Conservation (phyloP, 768 basidiomycete genomes). For the Pisolithus sp. region DNA sequence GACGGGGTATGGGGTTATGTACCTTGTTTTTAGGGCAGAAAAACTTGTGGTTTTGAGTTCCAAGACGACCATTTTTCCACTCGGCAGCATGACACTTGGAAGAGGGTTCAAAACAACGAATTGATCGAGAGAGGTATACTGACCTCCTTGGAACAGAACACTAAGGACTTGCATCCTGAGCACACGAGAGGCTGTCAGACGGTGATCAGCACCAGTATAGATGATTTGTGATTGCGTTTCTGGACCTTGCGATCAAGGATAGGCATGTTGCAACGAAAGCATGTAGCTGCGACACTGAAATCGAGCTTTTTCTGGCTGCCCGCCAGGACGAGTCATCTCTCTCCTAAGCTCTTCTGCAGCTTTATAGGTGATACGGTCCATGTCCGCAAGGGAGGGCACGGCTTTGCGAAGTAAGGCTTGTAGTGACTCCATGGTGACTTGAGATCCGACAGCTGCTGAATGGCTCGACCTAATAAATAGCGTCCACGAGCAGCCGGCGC, state of each 20-base stretch:
- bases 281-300: conserved; percentile 17
- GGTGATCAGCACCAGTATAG: not conserved
- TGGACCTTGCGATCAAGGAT: conserved; percentile 18
- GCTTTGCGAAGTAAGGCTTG: conserved; percentile 4
- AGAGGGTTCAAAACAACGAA: conserved; percentile 1
- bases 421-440: conserved; percentile 10
- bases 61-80: conserved; percentile 28
- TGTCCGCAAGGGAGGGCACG: conserved; percentile 19
- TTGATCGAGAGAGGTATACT: not conserved
- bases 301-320: conserved; percentile 24
- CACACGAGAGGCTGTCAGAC: conserved; percentile 21
- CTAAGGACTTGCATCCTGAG: conserved; percentile 22
- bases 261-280: conserved; percentile 16
- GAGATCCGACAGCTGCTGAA: not conserved
- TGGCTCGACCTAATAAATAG: no score
- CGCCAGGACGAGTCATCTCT: conserved; percentile 21
- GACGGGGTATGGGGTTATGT: conserved; percentile 1
- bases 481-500: no score
- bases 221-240: not conserved
- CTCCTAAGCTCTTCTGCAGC: conserved; percentile 23
- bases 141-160: conserved; percentile 27
- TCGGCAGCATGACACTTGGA: conserved; percentile 30
- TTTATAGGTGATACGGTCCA: conserved; percentile 22
- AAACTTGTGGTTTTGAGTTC: conserved; percentile 26
- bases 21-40: conserved; percentile 33